Evolutionary conservation across 306 rosid species (phyloP), one percentile per base, ranked within the genome.

Genomic region (Casuarina glauca): DNA sequence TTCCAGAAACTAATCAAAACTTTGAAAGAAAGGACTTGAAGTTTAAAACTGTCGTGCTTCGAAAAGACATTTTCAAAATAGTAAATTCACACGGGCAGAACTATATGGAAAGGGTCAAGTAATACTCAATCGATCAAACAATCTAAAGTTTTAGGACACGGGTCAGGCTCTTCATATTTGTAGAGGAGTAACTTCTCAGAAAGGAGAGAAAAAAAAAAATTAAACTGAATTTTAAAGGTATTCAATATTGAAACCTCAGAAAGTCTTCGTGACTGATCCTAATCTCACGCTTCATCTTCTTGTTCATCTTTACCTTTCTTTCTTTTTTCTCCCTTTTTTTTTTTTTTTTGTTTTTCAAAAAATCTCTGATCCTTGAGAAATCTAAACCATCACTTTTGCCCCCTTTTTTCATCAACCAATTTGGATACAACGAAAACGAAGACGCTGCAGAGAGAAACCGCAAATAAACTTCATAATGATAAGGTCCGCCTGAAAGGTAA

Each of bases 1-100:
- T 74, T 67, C 74, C 60, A 53, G 74, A 38, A 53, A 64, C 53
- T 55, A 43, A 53, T 13, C 45, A 69, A 51, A 52, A 35, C 43
- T 32, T 61, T 32, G 12, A 11, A 61, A 35, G 26, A 61, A 60
- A 36, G 43, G 35, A 42, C 68, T 35, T 36, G 41, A 61, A 61
- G 15, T 32, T 61, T 57, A 9, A 57, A 57, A 20, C 17, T 57
- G 20, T 11, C 2, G 7, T 61, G 43, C 15, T 26, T 35, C 11
- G 68, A 61, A 60, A 61, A 13, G 35, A 61, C 16, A 6, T 10
- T 61, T 32, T 61, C 16, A 61, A 2, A 35, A 52, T 52, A 52
- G 2, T 5, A 13, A 52, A 15, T 52, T 52, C 15, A 15, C 19
- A 4, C 10, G 57, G 16, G 57, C 11, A 15, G 16, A 15, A 5